A percentile compares a stretch with the other conserved stretches of the same genome.
Conservation (phyloP, 2,329 filamentous ascomycete species). For the Clonostachys chloroleuca region DNA sequence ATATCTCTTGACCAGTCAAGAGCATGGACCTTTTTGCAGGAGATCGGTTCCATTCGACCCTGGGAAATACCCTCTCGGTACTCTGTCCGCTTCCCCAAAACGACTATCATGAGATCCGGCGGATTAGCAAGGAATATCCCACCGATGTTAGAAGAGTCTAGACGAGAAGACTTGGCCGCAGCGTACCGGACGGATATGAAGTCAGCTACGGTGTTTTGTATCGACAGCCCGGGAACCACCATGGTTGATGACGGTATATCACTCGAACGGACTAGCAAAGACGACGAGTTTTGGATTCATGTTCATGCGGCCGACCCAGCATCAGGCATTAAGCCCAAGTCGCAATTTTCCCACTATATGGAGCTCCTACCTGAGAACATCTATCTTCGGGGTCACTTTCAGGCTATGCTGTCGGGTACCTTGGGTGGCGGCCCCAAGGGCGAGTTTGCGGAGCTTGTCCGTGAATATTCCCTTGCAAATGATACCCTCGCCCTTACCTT, state of each 20-base stretch:
- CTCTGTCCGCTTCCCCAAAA: slow-evolving; percentile 47
- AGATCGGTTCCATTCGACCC: slow-evolving; percentile 66
- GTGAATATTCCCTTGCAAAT: slow-evolving; percentile 48
- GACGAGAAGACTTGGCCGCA: slow-evolving; percentile 36
- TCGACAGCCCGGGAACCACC: slow-evolving; percentile 61
- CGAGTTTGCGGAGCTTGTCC: slow-evolving; percentile 32
- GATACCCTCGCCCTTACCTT: slow-evolving; percentile 55
- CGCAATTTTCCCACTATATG: slow-evolving; percentile 55
- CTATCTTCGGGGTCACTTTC: slow-evolving; percentile 53
- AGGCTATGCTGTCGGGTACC: slow-evolving; percentile 45
- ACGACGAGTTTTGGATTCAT: slow-evolving; percentile 67
- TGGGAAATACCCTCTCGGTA: slow-evolving; percentile 68
- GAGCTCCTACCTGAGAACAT: slow-evolving; percentile 55
- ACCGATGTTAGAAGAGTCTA: slow-evolving; percentile 20
- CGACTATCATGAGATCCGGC: slow-evolving; percentile 34
- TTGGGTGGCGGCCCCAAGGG: slow-evolving; percentile 13
- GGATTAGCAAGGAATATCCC: slow-evolving; percentile 27
- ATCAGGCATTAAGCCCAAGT: slow-evolving; percentile 58
- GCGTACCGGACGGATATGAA: slow-evolving; percentile 52
- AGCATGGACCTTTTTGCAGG: slow-evolving; percentile 66
- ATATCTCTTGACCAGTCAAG: slow-evolving; percentile 34
- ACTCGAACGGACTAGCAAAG: slow-evolving; percentile 50
- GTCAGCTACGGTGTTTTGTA: slow-evolving; percentile 62
- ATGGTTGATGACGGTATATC: slow-evolving; percentile 81
- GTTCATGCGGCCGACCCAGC: slow-evolving; percentile 77